phyloP scores from a whole-genome alignment of 371 early-diverging fungal species.

The Zychaea mexicana region DNA sequence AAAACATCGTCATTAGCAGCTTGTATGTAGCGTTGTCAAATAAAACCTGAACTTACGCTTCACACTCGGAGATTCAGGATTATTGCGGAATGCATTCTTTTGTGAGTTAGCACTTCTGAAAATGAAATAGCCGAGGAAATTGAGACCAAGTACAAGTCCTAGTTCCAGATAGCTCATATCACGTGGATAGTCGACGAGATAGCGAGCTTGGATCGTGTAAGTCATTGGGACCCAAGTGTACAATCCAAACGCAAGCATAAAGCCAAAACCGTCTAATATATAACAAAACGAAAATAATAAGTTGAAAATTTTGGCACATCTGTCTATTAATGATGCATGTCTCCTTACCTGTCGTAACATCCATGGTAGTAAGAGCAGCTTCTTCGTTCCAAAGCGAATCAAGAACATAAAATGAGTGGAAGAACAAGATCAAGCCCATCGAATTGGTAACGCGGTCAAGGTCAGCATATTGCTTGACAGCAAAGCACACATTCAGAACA shows the following conservation, averaged over 20 bases:
- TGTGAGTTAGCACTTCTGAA: constrained; percentile 90
- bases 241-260: constrained; percentile 90
- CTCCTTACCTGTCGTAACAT: constrained; percentile 69
- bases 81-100: constrained; percentile 88
- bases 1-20: not conserved
- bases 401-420: constrained; percentile 82
- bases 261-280: constrained; percentile 88
- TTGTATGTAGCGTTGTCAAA: not conserved
- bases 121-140: constrained; percentile 76
- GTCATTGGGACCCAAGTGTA: constrained; percentile 92
- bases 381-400: constrained; percentile 85
- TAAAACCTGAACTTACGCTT: constrained; percentile 57
- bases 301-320: not conserved
- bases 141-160: constrained; percentile 57
- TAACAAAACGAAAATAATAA: not conserved
- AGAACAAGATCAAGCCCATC: constrained; percentile 73
- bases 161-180: constrained; percentile 52
- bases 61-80: constrained; percentile 69
- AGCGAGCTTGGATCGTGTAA: constrained; percentile 90
- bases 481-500: constrained; percentile 74
- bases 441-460: constrained; percentile 74
- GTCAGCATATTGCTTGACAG: constrained; percentile 75
- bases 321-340: not conserved
- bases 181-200: constrained; percentile 73
- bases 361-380: constrained; percentile 93